Conservation (phyloP, 176 grass and related monocot species). For the Oryza nivara region DNA sequence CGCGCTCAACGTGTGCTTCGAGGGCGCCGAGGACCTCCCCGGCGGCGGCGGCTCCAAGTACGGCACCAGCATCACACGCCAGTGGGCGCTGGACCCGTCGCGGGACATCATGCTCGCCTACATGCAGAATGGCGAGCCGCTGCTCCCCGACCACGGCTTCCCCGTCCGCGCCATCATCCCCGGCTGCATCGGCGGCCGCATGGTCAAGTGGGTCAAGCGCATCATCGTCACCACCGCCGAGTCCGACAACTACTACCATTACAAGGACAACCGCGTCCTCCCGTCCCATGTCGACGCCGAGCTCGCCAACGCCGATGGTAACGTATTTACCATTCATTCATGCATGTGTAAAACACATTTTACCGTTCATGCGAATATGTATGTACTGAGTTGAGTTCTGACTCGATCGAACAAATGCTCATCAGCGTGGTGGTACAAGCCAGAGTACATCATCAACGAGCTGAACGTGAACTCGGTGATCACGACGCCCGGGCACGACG, state of each 20-base stretch:
- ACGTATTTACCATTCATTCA: neutral
- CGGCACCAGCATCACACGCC: constrained; percentile 73
- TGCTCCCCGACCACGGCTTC: constrained; percentile 77
- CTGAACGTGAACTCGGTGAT: constrained; percentile 95
- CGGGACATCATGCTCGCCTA: constrained; percentile 84
- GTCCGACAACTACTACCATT: constrained; percentile 90
- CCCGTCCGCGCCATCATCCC: constrained; percentile 83
- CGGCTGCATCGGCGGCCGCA: constrained; percentile 82
- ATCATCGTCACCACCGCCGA: constrained; percentile 77
- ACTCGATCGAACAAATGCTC: neutral
- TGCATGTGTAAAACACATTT: neutral
- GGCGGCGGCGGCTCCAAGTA: constrained; percentile 82
- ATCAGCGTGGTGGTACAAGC: constrained; percentile 98
- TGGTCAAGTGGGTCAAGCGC: constrained; percentile 96
- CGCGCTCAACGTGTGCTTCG: constrained; percentile 83
- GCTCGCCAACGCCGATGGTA: constrained; percentile 90
- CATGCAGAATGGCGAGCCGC: constrained; percentile 87
- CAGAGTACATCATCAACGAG: constrained; percentile 96
- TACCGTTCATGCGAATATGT: neutral
- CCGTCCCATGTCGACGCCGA: constrained; percentile 89
- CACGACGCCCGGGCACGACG: constrained; percentile 91
- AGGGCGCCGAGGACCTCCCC: constrained; percentile 89
- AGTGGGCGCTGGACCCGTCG: constrained; percentile 73
- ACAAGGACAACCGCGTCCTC: constrained; percentile 89
- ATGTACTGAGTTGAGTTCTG: neutral